Evolutionary conservation across 2,329 filamentous ascomycete species (phyloP), one percentile per base, ranked within the genome.

Genomic region (Sordariomycetes sp.): DNA sequence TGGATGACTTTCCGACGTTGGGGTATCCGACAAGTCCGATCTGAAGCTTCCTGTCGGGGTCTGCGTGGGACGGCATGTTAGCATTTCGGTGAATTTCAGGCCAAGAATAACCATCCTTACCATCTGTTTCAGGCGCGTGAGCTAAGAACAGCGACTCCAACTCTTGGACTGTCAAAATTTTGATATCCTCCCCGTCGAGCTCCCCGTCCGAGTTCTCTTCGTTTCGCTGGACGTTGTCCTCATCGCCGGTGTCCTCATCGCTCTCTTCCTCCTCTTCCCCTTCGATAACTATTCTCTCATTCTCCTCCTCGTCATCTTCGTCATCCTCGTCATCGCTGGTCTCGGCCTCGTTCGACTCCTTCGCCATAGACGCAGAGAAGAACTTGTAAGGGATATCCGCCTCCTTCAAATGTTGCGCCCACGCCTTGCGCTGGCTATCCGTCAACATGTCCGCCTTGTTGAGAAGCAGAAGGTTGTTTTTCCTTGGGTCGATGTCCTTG

Each of bases 391-490:
- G 84, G 67, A 99, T 95, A 32, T 86, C 84, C 28, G 88, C 83
- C 64, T 85, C 77, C 64, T 86, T 86, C 64, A 99, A 90, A 68
- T 96, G 90, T 64, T 88, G 82, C 3, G 92, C 92, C 94, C 94
- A 99, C 0, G 80, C 78, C 63, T 81, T 81, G 63, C 94, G 80
- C 74, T 99, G 95, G 66, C 84, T 83, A 54, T 85, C 72, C 1
- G 92, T 96, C 89, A 99, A 92, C 94, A 99, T 97, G 74, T 99
- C 94, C 53, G 94, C 92, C 79, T 99, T 99, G 79, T 99, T 99
- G 68, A 99, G 93, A 58, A 99, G 78, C 59, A 99, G 72, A 67
- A 99, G 69, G 70, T 97, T 99, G 69, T 91, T 82, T 77, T 99
- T 97, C 69, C 84, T 86, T 1, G 85, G 74, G 66, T 96, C 88